These are phyloP conservation scores for Sechiopsis laciniata DNA, from an alignment of 306 rosid genomes.

Conservation along the genomic window DNA sequence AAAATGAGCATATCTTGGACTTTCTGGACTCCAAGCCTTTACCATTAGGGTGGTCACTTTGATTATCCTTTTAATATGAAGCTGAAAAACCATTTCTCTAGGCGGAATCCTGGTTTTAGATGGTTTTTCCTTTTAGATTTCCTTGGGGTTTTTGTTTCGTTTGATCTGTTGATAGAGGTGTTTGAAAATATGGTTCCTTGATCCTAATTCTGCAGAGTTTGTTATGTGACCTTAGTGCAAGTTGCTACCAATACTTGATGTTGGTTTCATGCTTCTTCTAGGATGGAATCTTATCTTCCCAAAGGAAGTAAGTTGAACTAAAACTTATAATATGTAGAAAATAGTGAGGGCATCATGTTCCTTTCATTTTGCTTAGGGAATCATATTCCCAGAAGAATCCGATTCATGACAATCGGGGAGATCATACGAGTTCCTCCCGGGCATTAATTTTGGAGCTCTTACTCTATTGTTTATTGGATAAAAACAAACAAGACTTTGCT, in stretches of 20 bases:
- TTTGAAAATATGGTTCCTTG: conserved; percentile 3
- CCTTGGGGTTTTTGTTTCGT: not conserved
- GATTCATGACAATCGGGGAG: not conserved
- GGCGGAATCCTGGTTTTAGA: conserved; percentile 7
- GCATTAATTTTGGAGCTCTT: not conserved
- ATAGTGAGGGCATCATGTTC: conserved; percentile 3
- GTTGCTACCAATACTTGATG: not conserved
- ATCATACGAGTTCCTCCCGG: not conserved
- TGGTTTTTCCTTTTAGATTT: not conserved
- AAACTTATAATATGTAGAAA: not conserved
- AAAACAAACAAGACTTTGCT: not conserved
- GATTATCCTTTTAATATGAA: not conserved
- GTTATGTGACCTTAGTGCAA: not conserved
- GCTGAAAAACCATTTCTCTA: not conserved
- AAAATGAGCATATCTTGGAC: no score
- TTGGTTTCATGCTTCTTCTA: not conserved
- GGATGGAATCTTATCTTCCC: not conserved
- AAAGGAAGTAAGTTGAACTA: conserved; percentile 3
- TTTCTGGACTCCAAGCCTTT: no score
- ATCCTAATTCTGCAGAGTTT: conserved; percentile 6
- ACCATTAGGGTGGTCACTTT: not conserved
- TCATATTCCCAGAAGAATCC: conserved; percentile 7
- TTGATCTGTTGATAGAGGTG: not conserved
- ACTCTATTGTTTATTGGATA: not conserved
- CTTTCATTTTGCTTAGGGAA: conserved; percentile 10